Evolutionary conservation across 495 filamentous ascomycete genomes (phyloP).

Genomic region (Annulohypoxylon nitens): DNA sequence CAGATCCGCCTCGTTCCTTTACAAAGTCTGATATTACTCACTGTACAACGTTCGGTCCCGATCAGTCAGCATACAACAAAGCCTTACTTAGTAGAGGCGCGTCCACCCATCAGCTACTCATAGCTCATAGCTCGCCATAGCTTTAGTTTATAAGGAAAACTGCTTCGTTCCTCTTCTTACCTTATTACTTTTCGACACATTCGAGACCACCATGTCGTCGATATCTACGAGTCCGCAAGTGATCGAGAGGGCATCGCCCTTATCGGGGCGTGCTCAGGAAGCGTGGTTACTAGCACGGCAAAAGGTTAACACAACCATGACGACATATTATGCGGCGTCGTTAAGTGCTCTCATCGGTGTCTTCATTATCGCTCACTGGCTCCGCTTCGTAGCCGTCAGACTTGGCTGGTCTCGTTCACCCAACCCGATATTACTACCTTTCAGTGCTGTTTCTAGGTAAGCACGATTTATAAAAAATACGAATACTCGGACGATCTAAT

Average conservation of each 20-base stretch:
- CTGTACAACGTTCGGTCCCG: slow-evolving; percentile 38
- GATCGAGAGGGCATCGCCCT: slow-evolving; percentile 8
- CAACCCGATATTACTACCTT: slow-evolving; percentile 35
- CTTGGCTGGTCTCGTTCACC: slow-evolving; percentile 39
- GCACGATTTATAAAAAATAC: neutral
- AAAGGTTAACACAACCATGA: slow-evolving; percentile 50
- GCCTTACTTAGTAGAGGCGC: slow-evolving; percentile 29
- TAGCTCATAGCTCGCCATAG: slow-evolving; percentile 22
- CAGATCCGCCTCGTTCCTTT: slow-evolving; percentile 38
- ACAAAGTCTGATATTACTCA: slow-evolving; percentile 23
- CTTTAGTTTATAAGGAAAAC: slow-evolving; percentile 26
- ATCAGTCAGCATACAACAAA: slow-evolving; percentile 35
- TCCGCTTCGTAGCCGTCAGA: slow-evolving; percentile 44
- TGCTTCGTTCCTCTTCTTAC: neutral
- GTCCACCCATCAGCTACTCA: slow-evolving; percentile 22
- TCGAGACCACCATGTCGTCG: slow-evolving; percentile 13
- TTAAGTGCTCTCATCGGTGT: slow-evolving; percentile 63
- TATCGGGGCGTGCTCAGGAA: slow-evolving; percentile 18
- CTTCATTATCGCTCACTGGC: slow-evolving; percentile 65
- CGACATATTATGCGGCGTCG: slow-evolving; percentile 60
- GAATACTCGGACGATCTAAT: slow-evolving; percentile 19
- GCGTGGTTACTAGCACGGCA: slow-evolving; percentile 50
- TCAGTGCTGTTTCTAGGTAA: slow-evolving; percentile 41
- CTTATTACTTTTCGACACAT: neutral
- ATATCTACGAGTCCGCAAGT: slow-evolving; percentile 24